Conservation (phyloP, 2,329 filamentous ascomycete genomes). For the Davidsoniella eucalypti region DNA sequence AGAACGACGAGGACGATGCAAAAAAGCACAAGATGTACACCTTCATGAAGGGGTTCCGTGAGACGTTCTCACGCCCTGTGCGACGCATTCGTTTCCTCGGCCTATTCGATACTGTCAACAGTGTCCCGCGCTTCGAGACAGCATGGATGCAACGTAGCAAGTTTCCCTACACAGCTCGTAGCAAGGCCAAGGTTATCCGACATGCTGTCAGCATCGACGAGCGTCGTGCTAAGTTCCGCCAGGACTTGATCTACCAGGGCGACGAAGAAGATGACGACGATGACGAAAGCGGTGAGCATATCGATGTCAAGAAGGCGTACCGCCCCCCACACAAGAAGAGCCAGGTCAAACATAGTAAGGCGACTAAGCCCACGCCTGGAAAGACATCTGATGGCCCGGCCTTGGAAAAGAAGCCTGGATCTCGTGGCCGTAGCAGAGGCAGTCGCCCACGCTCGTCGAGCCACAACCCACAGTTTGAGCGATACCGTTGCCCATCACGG, state of each 20-base stretch:
- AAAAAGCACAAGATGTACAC: slow-evolving; percentile 44
- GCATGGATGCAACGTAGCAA: slow-evolving; percentile 65
- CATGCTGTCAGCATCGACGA: slow-evolving; percentile 59
- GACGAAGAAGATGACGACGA: slow-evolving; percentile 1
- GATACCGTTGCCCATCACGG: slow-evolving; percentile 20
- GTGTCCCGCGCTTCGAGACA: slow-evolving; percentile 59
- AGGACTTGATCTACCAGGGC: slow-evolving; percentile 47
- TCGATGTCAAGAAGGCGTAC: background rate
- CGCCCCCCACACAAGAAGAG: background rate
- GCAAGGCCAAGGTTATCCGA: slow-evolving; percentile 43
- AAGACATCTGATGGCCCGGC: background rate
- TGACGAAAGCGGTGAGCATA: slow-evolving; percentile 1
- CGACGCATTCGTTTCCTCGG: slow-evolving; percentile 60
- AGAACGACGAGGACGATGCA: slow-evolving; percentile 27
- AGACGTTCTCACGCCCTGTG: slow-evolving; percentile 65
- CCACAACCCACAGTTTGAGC: slow-evolving; percentile 10
- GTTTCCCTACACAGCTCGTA: slow-evolving; percentile 50
- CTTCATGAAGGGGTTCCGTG: slow-evolving; percentile 65
- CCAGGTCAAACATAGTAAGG: background rate
- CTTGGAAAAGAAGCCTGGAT: too few relatives aligned
- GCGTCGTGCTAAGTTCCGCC: slow-evolving; percentile 53
- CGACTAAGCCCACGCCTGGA: slow-evolving; percentile 5
- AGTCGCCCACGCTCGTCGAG: slow-evolving; percentile 6
- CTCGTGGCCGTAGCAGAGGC: background rate
- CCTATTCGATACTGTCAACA: slow-evolving; percentile 70